Evolutionary conservation across 1,284 basidiomycete species (phyloP).

Genomic region (Fomitopsis palustris): DNA sequence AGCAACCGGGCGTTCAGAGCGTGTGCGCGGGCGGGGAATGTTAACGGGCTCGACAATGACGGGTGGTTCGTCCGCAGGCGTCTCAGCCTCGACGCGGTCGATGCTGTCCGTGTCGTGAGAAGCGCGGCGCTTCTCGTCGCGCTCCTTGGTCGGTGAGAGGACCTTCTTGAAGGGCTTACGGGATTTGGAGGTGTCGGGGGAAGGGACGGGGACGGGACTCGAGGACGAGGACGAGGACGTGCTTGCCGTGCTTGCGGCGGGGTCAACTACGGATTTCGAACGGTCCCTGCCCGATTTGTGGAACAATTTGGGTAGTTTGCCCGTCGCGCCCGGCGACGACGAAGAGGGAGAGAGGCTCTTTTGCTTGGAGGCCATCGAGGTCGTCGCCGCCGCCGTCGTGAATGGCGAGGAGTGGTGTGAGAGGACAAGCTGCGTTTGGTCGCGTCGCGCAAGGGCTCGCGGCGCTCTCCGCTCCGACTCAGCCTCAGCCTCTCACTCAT

Average conservation of each 20-base stretch:
- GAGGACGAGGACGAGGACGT: constrained; percentile 35
- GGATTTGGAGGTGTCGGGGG: constrained; percentile 20
- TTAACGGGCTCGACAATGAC: constrained; percentile 48
- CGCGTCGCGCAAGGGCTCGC: constrained; percentile 1
- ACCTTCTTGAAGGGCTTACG: constrained; percentile 25
- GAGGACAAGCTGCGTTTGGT: constrained; percentile 3
- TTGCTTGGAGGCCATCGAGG: constrained; percentile 28
- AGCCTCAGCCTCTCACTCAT: background rate
- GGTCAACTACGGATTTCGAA: constrained; percentile 53
- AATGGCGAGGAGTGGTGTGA: constrained; percentile 11
- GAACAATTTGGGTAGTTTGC: constrained; percentile 65
- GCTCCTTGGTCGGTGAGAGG: constrained; percentile 22
- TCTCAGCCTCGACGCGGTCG: constrained; percentile 24
- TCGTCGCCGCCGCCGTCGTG: constrained; percentile 23
- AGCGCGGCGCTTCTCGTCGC: constrained; percentile 24
- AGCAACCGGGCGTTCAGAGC: constrained; percentile 42
- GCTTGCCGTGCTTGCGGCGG: constrained; percentile 35
- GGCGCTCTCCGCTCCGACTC: background rate
- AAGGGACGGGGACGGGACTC: constrained; percentile 9
- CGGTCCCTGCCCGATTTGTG: constrained; percentile 60
- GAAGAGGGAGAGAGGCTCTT: constrained; percentile 28
- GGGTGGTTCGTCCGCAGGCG: constrained; percentile 34
- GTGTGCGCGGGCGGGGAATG: constrained; percentile 39
- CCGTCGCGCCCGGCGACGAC: constrained; percentile 32
- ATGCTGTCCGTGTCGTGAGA: constrained; percentile 29